phyloP scores from a whole-genome alignment of 305 asterid species.

The Fraxinus albicans region DNA sequence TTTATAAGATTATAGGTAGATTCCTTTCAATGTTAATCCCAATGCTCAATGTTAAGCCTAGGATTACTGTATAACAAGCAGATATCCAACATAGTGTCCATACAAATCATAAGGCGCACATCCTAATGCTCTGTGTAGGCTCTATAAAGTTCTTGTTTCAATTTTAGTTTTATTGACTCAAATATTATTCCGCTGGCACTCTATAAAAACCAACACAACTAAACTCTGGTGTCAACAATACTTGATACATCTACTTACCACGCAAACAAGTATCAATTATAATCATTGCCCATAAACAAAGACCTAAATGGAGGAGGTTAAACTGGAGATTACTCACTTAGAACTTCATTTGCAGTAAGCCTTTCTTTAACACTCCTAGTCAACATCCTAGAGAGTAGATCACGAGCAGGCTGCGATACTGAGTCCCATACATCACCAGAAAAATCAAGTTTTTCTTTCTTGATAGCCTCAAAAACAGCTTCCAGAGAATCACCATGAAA shows the following conservation, averaged over 20 bases:
- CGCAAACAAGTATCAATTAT: not conserved
- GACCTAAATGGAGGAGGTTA: constrained; percentile 1
- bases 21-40: not conserved
- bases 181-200: not conserved
- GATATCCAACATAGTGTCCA: not conserved
- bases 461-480: constrained; percentile 67
- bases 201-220: not conserved
- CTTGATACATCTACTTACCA: not conserved
- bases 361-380: constrained; percentile 52
- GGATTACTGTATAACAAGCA: not conserved
- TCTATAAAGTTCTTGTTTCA: no score
- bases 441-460: constrained; percentile 64
- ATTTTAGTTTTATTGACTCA: not conserved
- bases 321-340: constrained; percentile 55
- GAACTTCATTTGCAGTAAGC: constrained; percentile 66
- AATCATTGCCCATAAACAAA: not conserved
- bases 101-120: not conserved
- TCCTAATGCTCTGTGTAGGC: not conserved
- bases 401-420: constrained; percentile 70
- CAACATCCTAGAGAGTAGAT: constrained; percentile 68
- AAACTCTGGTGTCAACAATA: not conserved
- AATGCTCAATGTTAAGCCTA: not conserved
- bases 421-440: constrained; percentile 64
- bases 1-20: not conserved
- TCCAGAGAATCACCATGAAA: constrained; percentile 76